These are phyloP conservation scores for Nigrospora osmanthi DNA, from an alignment of 2,329 filamentous ascomycete species.

Conservation along the genomic window DNA sequence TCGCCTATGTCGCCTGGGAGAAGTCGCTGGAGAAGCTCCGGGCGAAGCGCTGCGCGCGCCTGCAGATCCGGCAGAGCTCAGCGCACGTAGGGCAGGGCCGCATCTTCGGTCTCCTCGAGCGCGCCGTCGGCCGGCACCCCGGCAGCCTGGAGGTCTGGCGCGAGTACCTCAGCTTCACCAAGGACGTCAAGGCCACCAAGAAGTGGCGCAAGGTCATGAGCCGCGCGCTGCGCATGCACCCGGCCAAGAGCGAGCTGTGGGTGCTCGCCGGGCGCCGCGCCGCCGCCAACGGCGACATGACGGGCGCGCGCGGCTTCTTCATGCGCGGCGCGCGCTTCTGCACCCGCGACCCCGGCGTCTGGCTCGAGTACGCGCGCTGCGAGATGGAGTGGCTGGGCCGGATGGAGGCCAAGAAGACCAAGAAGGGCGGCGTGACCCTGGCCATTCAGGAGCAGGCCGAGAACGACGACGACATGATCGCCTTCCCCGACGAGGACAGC, in stretches of 20 bases:
- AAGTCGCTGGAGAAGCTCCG: constrained; percentile 66
- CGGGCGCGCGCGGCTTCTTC: constrained; percentile 75
- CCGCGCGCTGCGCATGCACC: constrained; percentile 74
- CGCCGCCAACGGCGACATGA: constrained; percentile 79
- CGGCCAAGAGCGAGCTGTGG: constrained; percentile 78
- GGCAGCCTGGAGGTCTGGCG: constrained; percentile 79
- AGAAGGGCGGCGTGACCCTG: constrained; percentile 33
- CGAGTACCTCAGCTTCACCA: constrained; percentile 79
- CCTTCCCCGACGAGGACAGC: constrained; percentile 33
- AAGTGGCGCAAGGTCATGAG: constrained; percentile 58
- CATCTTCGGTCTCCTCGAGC: constrained; percentile 83
- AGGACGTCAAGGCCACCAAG: constrained; percentile 58
- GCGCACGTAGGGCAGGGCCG: constrained; percentile 70
- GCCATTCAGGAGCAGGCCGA: constrained; percentile 46
- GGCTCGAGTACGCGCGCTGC: constrained; percentile 83
- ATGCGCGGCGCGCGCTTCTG: constrained; percentile 87
- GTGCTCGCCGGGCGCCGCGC: constrained; percentile 73
- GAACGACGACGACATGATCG: constrained; percentile 38
- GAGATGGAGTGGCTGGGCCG: constrained; percentile 90
- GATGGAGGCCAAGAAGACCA: constrained; percentile 62
- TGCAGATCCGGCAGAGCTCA: constrained; percentile 64
- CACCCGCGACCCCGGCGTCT: constrained; percentile 63
- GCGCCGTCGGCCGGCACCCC: constrained; percentile 76
- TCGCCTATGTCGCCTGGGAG: constrained; percentile 72
- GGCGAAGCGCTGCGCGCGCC: constrained; percentile 71